Base-by-base conservation (phyloP, 1,139 yeast species). In the Torulaspora globosa region DNA sequence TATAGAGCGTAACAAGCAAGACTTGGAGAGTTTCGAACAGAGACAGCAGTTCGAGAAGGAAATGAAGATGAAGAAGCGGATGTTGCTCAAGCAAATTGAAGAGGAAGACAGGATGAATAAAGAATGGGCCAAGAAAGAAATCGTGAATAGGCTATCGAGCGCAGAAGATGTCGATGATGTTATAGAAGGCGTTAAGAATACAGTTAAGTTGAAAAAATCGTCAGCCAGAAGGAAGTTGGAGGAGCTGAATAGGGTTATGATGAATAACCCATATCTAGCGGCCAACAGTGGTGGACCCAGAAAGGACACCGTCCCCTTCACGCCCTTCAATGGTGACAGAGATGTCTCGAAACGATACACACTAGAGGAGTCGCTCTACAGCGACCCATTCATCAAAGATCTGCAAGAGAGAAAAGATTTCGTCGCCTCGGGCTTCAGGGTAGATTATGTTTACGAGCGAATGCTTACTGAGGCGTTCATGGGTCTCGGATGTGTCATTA, bases 301-400 rank as follows among this genome's bases (percentile, higher is more conserved):
- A 28, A 51, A 52, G 29, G 60, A 57, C 28, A 48, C 48, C 4
- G 58, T 59, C 3, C 97, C 97, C 23, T 92, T 90, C 65, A 89
- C 97, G 2, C 97, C 98, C 10, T 90, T 92, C 68, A 80, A 81
- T 59, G 97, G 97, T 41, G 97, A 92, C 68, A 75, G 95, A 44
- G 83, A 84, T 49, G 55, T 71, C 15, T 66, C 71, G 33, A 72
- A 72, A 42, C 65, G 70, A 19, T 77, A 71, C 57, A 60, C 67
- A 19, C 67, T 75, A 53, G 71, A 72, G 42, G 73, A 72, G 12
- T 49, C 54, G 3, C 51, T 58, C 15, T 82, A 80, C 57, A 75
- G 72, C 47, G 89, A 84, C 59, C 85, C 87, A 30, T 75, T 75
- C 47, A 71, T 81, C 50, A 78, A 76, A 53, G 75, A 78, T 47